phyloP scores from a whole-genome alignment of 2,329 filamentous ascomycete genomes.

The Penicillium freii region DNA sequence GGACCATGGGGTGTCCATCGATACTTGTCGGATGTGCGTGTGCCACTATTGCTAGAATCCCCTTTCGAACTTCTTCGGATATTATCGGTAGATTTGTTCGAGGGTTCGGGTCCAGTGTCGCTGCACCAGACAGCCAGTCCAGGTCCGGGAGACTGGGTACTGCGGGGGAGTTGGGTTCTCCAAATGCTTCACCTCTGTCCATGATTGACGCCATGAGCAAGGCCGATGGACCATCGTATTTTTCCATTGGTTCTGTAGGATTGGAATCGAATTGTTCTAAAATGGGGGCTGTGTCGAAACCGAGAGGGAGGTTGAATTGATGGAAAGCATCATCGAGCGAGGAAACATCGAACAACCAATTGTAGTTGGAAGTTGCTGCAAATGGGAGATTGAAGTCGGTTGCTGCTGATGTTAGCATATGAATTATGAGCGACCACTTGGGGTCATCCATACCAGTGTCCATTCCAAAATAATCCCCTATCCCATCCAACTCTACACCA shows the following conservation, averaged over 20 bases:
- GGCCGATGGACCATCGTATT: conserved; percentile 25
- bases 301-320: conserved; percentile 27
- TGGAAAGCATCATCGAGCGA: conserved; percentile 39
- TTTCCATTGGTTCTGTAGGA: not conserved
- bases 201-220: conserved; percentile 27
- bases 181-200: conserved; percentile 10
- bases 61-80: conserved; percentile 35
- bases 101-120: conserved; percentile 9
- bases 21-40: conserved; percentile 50
- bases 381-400: conserved; percentile 66
- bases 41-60: conserved; percentile 53
- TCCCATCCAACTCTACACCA: conserved; percentile 20
- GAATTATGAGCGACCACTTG: no score
- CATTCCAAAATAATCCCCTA: conserved; percentile 57
- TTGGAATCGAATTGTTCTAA: conserved; percentile 14
- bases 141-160: conserved; percentile 19
- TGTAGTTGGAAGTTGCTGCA: conserved; percentile 62
- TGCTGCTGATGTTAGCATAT: conserved; percentile 33
- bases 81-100: conserved; percentile 23
- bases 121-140: conserved; percentile 31
- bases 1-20: conserved; percentile 48
- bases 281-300: conserved; percentile 26
- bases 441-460: conserved; percentile 49
- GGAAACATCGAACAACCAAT: conserved; percentile 57
- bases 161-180: not conserved